Conservation (phyloP, 495 filamentous ascomycete genomes). For the Aspergillus steynii region DNA sequence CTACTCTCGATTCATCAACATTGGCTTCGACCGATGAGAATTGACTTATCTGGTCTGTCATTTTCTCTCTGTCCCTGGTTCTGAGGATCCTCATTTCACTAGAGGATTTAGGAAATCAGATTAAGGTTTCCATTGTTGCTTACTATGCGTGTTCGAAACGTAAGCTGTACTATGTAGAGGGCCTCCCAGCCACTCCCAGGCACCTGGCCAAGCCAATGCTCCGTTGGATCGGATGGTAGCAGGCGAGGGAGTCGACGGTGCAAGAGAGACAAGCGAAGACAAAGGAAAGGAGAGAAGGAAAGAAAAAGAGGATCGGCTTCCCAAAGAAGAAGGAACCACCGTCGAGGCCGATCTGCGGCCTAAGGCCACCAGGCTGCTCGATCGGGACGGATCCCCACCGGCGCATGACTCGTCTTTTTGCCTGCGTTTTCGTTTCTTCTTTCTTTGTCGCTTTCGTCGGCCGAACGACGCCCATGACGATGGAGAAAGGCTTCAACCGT, state of each 20-base stretch:
- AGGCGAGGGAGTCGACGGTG: not conserved
- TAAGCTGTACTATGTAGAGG: too few species aligned
- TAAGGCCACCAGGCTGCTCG: constrained; percentile 9
- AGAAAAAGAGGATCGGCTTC: not conserved
- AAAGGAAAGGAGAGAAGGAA: not conserved
- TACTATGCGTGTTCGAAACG: too few species aligned
- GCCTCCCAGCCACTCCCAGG: not conserved
- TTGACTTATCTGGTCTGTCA: not conserved
- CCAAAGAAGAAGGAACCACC: constrained; percentile 8
- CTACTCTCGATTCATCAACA: not conserved
- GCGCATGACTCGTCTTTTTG: constrained; percentile 8
- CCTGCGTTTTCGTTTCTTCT: not conserved
- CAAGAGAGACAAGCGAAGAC: not conserved
- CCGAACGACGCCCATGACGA: not conserved
- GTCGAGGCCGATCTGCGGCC: constrained; percentile 15
- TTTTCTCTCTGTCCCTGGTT: not conserved
- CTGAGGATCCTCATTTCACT: not conserved
- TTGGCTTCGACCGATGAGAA: not conserved
- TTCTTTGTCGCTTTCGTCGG: not conserved
- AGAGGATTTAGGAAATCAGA: not conserved
- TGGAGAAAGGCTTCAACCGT: not conserved
- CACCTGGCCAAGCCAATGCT: not conserved
- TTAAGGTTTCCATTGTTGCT: not conserved
- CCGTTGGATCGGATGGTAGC: not conserved
- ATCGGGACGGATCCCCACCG: constrained; percentile 7